Evolutionary conservation across 2,329 filamentous ascomycete species (phyloP), one percentile per base, ranked within the genome.

Genomic region (Penicillium sp.): DNA sequence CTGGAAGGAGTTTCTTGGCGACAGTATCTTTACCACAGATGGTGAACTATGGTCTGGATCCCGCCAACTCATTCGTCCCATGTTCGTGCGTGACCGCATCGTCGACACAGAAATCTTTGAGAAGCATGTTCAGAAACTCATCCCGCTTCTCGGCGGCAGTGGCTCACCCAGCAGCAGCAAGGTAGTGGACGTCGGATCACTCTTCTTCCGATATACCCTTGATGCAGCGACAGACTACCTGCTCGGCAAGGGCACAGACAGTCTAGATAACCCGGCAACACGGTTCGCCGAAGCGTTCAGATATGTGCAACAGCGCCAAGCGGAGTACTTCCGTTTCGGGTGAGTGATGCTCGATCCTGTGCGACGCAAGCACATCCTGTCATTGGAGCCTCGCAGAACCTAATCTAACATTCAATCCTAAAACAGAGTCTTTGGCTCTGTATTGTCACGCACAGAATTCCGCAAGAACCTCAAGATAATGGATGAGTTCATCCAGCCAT

Each of bases 221-320:
- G 92, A 96, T 71, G 88, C 90, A 8, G 86, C 90, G 3, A 96
- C 92, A 0, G 89, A 94, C 68, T 96, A 96, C 72, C 78, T 97
- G 36, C 82, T 96, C 0, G 93, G 93, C 3, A 80, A 86, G 55
- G 88, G 89, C 62, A 88, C 93, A 25, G 86, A 82, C 36, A 85
- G 82, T 66, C 63, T 82, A 35, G 74, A 77, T 39, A 86, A 87
- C 43, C 86, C 88, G 1, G 81, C 84, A 41, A 84, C 88, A 15
- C 80, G 83, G 19, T 96, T 96, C 68, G 90, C 90, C n/a, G 82
- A 89, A 47, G 89, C 91, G 6, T 96, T 96, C 76, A 85, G 83
- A 68, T 86, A 90, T 64, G 89, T 93, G 4, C 91, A 96, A 70
- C 82, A 84, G 47, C 79, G 90, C 5, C 91, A 96, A 71, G 84